Conservation (phyloP, 2,329 filamentous ascomycete genomes). For the Hymenoscyphus fructigenus region DNA sequence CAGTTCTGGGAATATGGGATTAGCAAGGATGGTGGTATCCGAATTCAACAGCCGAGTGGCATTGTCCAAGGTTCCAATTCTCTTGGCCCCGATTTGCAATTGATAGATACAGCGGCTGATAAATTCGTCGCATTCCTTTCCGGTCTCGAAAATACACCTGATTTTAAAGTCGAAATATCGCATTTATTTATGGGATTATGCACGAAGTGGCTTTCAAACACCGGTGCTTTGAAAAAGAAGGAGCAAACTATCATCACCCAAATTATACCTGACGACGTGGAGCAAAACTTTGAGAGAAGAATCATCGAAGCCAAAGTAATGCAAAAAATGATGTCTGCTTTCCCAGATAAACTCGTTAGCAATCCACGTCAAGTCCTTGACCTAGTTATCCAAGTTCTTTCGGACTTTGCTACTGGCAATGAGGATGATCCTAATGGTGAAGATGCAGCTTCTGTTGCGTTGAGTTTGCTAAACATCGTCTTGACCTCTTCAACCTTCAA, state of each 20-base stretch:
- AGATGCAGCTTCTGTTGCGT: conserved; percentile 51
- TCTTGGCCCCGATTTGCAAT: conserved; percentile 18
- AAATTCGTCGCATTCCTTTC: conserved; percentile 44
- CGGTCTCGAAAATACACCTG: conserved; percentile 45
- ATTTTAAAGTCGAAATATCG: conserved; percentile 47
- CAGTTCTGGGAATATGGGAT: conserved; percentile 54
- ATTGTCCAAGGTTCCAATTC: not conserved
- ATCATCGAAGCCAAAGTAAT: conserved; percentile 62
- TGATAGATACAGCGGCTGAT: conserved; percentile 45
- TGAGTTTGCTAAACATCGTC: conserved; percentile 62
- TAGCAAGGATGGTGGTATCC: conserved; percentile 48
- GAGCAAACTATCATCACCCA: conserved; percentile 28
- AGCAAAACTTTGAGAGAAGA: conserved; percentile 45
- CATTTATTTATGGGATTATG: conserved; percentile 61
- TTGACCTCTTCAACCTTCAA: conserved; percentile 58
- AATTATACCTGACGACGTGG: conserved; percentile 35
- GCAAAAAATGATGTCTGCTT: conserved; percentile 62
- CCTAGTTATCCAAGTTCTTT: conserved; percentile 60
- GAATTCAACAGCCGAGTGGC: conserved; percentile 42
- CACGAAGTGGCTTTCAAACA: conserved; percentile 51
- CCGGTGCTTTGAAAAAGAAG: conserved; percentile 25
- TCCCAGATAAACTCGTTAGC: conserved; percentile 62
- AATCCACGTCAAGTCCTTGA: conserved; percentile 65
- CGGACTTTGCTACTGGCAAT: conserved; percentile 17
- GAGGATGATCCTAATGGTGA: conserved; percentile 45